phyloP scores from a whole-genome alignment of 1,284 basidiomycete genomes.

The Ustilago esculenta region DNA sequence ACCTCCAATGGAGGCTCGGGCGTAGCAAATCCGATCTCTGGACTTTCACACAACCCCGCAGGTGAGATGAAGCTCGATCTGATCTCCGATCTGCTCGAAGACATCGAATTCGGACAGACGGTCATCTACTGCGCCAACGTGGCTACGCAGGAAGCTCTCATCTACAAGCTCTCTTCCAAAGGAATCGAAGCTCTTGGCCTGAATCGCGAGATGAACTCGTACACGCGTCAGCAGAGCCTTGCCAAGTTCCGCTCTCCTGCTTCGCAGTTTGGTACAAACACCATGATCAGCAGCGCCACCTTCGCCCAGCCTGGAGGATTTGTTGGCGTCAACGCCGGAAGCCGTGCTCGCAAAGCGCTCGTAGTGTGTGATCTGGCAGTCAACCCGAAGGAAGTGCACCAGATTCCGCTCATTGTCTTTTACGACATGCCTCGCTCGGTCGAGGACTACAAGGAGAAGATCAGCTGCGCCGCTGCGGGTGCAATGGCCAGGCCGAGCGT shows the following conservation, averaged over 20 bases:
- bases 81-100: slow-evolving; percentile 89
- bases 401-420: slow-evolving; percentile 83
- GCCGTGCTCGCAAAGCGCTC: slow-evolving; percentile 72
- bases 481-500: slow-evolving; percentile 84
- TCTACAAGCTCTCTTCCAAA: slow-evolving; percentile 83
- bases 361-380: slow-evolving; percentile 91
- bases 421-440: slow-evolving; percentile 90
- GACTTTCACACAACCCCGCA: slow-evolving; percentile 78
- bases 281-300: slow-evolving; percentile 62
- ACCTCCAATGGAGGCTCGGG: slow-evolving; percentile 76
- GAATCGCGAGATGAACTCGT: slow-evolving; percentile 82
- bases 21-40: slow-evolving; percentile 84
- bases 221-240: slow-evolving; percentile 79
- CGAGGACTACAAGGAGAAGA: slow-evolving; percentile 89
- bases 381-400: slow-evolving; percentile 85
- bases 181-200: slow-evolving; percentile 82
- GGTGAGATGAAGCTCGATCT: slow-evolving; percentile 98
- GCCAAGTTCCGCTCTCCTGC: slow-evolving; percentile 78
- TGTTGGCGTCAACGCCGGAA: slow-evolving; percentile 66
- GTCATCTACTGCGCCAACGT: slow-evolving; percentile 64
- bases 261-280: slow-evolving; percentile 40
- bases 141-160: slow-evolving; percentile 65
- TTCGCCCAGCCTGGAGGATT: slow-evolving; percentile 73
- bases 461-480: slow-evolving; percentile 76
- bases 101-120: slow-evolving; percentile 73